A percentile compares a stretch with the other conserved stretches of the same genome.
phyloP scores from a whole-genome alignment of 192 early-diverging fungal genomes.

The Glomus cerebriforme region DNA sequence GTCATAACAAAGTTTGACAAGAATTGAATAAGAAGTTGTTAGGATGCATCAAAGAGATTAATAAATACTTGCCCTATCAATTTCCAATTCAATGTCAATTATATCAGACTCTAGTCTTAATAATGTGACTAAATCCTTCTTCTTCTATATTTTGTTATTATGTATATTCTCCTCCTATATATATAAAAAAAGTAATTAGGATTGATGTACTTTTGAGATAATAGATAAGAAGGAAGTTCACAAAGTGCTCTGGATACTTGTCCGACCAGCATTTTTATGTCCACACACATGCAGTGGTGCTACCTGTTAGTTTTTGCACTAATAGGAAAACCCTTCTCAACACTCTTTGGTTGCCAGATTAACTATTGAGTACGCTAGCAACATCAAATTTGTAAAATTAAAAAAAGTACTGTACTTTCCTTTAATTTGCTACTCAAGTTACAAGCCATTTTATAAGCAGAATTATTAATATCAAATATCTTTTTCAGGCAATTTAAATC shows the following conservation, averaged over 20 bases:
- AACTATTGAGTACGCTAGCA: neutral
- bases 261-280: neutral
- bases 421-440: too few relatives aligned
- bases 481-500: too few relatives aligned
- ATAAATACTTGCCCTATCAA: slow-evolving; percentile 1
- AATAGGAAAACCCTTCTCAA: neutral
- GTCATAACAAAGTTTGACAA: too few relatives aligned
- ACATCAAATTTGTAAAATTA: neutral
- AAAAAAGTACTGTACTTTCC: too few relatives aligned
- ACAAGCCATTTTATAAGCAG: too few relatives aligned
- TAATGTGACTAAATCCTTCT: neutral
- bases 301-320: slow-evolving; percentile 18
- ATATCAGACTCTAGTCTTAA: neutral
- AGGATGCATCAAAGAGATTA: too few relatives aligned
- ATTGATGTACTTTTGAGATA: neutral
- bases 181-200: neutral
- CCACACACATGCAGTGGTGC: neutral
- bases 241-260: slow-evolving; percentile 17
- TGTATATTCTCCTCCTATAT: neutral
- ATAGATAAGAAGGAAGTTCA: slow-evolving; percentile 24
- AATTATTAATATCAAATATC: too few relatives aligned
- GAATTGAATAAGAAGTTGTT: too few relatives aligned
- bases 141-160: neutral
- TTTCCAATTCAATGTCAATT: slow-evolving; percentile 8
- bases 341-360: neutral